A percentile compares a stretch with the other conserved stretches of the same genome.
Conservation (phyloP, 2,329 filamentous ascomycete genomes). For the Clarireedia sp. region DNA sequence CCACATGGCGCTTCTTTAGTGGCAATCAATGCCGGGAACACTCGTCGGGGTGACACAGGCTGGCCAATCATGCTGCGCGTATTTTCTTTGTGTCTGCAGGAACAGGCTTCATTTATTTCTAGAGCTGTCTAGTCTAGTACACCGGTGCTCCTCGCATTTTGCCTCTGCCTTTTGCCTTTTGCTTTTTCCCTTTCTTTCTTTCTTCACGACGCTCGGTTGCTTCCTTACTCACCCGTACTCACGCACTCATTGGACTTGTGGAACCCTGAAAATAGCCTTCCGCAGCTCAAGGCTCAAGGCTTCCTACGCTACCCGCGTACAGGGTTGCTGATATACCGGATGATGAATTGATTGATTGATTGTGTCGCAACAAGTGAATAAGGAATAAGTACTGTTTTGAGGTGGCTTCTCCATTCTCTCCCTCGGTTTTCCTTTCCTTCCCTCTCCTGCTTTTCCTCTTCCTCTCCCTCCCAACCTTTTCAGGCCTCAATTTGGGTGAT, state of each 20-base stretch:
- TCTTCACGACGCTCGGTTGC: no score
- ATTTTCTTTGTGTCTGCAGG: background rate
- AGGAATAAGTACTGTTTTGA: background rate
- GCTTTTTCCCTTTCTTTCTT: background rate
- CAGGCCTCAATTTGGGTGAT: no score
- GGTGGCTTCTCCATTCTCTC: background rate
- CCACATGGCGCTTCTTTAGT: conserved; percentile 6
- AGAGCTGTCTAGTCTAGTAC: background rate
- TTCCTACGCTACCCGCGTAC: no score
- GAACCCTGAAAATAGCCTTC: no score
- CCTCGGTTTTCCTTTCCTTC: background rate
- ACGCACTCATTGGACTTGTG: no score
- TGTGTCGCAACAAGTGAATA: no score
- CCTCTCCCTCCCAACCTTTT: no score
- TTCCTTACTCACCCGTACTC: no score
- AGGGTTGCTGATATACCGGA: no score
- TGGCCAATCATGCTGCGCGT: background rate
- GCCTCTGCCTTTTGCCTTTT: background rate
- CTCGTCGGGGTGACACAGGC: background rate
- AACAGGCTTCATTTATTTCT: background rate
- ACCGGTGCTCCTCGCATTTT: background rate
- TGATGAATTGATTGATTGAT: no score
- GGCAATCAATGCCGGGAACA: conserved; percentile 3
- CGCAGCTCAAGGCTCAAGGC: no score
- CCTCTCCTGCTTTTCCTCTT: background rate